These are phyloP conservation scores for Plasmopara halstedii DNA, from an alignment of 352 stramenopile species.

Conservation along the genomic window DNA sequence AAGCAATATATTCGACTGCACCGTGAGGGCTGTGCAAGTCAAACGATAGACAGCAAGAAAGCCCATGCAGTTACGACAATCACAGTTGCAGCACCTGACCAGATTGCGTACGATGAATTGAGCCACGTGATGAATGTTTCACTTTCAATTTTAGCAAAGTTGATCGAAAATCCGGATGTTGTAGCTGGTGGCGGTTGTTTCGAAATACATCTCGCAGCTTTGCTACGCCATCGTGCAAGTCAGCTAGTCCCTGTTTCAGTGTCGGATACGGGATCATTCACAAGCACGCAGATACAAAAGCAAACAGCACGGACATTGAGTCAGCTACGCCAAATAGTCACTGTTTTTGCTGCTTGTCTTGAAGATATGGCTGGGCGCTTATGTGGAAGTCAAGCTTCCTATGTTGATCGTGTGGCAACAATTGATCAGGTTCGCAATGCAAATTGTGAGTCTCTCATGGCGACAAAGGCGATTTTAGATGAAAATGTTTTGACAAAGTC, in stretches of 20 bases:
- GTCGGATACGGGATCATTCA: not conserved
- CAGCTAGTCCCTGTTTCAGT: conserved; percentile 5
- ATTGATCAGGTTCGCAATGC: conserved; percentile 19
- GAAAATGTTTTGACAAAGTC: not conserved
- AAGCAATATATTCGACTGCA: conserved; percentile 34
- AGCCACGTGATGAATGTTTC: conserved; percentile 29
- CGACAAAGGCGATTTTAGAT: not conserved
- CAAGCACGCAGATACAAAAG: not conserved
- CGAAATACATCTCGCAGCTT: conserved; percentile 39
- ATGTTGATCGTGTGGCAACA: conserved; percentile 8
- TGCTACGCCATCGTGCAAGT: conserved; percentile 22
- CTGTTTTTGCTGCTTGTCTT: conserved; percentile 21
- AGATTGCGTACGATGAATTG: conserved; percentile 39
- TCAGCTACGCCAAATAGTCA: conserved; percentile 25
- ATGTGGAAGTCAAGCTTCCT: conserved; percentile 6
- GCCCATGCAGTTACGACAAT: conserved; percentile 36
- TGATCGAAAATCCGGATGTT: conserved; percentile 32
- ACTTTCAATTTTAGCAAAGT: conserved; percentile 27
- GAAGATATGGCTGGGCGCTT: conserved; percentile 14
- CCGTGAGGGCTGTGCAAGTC: not conserved
- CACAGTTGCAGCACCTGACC: conserved; percentile 23
- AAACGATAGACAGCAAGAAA: not conserved
- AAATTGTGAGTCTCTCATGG: conserved; percentile 18
- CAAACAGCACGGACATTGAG: conserved; percentile 14
- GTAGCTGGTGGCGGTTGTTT: conserved; percentile 42